A percentile compares a stretch with the other conserved stretches of the same genome.
Conservation (phyloP, 192 early-diverging fungal species). For the Mortierella hygrophila region DNA sequence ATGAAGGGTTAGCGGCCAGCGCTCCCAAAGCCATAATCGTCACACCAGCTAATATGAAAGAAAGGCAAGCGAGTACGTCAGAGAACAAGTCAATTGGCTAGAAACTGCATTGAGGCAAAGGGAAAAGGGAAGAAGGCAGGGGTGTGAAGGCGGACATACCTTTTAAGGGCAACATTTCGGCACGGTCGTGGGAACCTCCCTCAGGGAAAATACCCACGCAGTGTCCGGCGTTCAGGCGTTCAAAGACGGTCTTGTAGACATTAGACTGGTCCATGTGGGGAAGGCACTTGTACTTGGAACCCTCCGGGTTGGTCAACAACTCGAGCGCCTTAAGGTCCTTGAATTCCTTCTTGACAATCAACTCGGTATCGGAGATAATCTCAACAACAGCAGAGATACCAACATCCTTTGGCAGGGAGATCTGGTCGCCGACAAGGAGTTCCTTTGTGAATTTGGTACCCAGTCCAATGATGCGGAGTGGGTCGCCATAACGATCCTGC, state of each 20-base stretch:
- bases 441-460: conserved; percentile 77
- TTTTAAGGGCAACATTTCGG: conserved; percentile 95
- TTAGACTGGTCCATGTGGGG: conserved; percentile 90
- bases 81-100: neutral
- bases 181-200: conserved; percentile 96
- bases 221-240: conserved; percentile 72
- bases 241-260: conserved; percentile 86
- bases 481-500: conserved; percentile 70
- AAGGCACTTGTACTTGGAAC: conserved; percentile 68
- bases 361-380: conserved; percentile 84
- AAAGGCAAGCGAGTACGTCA: neutral
- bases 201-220: conserved; percentile 98
- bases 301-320: conserved; percentile 66
- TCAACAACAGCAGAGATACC: conserved; percentile 76
- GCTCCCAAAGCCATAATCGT: conserved; percentile 90
- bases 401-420: conserved; percentile 70
- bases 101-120: neutral
- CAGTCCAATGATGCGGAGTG: conserved; percentile 73
- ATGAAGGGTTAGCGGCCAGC: conserved; percentile 81
- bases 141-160: conserved; percentile 46
- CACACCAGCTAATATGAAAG: conserved; percentile 66
- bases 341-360: conserved; percentile 81
- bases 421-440: conserved; percentile 69
- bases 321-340: conserved; percentile 74
- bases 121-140: neutral